A percentile compares a stretch with the other conserved stretches of the same genome.
Conservation (phyloP, 163 green algal genomes). For the Chloromonas sp. region DNA sequence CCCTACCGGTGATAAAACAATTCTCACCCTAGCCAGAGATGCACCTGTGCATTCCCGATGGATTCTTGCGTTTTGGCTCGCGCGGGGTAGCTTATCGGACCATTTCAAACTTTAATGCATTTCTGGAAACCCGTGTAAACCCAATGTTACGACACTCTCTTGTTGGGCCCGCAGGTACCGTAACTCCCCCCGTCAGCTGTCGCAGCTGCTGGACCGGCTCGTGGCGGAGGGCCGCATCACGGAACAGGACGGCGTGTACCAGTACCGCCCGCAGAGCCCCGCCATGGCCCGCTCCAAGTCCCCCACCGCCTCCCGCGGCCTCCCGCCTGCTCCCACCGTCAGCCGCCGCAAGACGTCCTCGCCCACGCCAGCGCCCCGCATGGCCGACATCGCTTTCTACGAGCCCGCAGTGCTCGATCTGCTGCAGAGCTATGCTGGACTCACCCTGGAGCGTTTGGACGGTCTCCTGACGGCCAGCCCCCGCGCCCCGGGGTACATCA, state of each 20-base stretch:
- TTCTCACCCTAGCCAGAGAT: no score
- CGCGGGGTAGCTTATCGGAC: no score
- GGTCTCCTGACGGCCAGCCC: neutral
- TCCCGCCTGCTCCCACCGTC: no score
- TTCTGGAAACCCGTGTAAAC: no score
- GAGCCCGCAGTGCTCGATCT: neutral
- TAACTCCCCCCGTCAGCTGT: neutral
- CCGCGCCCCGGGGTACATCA: neutral
- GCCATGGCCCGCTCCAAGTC: no score
- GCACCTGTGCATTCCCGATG: no score
- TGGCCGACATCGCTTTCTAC: neutral
- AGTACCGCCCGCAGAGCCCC: neutral
- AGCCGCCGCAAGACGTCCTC: neutral
- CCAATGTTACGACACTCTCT: no score
- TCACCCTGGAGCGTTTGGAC: neutral
- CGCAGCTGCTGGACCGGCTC: neutral
- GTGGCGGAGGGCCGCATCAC: neutral
- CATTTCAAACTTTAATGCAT: no score
- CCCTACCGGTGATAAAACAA: no score
- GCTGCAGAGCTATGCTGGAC: slow-evolving; percentile 5
- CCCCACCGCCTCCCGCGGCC: neutral
- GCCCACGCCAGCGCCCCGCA: neutral
- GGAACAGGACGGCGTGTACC: neutral
- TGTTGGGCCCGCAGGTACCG: neutral
- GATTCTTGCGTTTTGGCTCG: no score